Percentiles rank a stretch among this genome's conserved stretches.
phyloP scores from a whole-genome alignment of 345 rosid species.

The Tarenaya hassleriana region DNA sequence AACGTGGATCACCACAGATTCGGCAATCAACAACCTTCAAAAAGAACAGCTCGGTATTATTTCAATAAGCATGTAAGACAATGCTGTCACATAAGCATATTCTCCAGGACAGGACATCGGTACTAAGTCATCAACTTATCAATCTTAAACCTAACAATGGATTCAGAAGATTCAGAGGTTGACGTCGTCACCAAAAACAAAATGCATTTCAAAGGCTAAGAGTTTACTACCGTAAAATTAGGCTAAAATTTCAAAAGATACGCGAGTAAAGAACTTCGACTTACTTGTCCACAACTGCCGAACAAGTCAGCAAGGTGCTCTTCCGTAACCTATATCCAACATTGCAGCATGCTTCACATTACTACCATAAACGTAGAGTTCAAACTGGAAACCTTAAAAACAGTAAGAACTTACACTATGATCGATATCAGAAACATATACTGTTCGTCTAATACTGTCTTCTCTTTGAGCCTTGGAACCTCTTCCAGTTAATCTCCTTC shows the following conservation, averaged over 20 bases:
- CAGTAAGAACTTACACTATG: no score
- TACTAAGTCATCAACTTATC: neutral
- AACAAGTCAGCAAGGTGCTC: conserved; percentile 81
- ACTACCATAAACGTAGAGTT: neutral
- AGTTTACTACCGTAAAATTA: no score
- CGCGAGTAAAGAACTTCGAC: conserved; percentile 20
- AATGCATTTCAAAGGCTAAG: no score
- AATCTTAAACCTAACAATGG: no score
- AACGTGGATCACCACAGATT: conserved; percentile 90
- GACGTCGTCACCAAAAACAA: no score
- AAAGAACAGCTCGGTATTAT: conserved; percentile 16
- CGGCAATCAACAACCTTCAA: conserved; percentile 91
- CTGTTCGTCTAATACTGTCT: no score
- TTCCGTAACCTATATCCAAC: conserved; percentile 61
- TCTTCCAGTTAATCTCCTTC: no score
- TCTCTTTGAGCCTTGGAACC: no score
- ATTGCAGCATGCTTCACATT: conserved; percentile 1
- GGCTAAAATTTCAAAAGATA: neutral
- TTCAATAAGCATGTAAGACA: conserved; percentile 12
- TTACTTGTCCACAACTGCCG: conserved; percentile 73
- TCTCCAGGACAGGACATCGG: neutral
- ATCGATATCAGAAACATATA: no score
- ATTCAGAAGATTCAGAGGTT: no score
- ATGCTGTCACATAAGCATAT: neutral
- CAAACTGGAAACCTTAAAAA: no score